Base-by-base conservation (phyloP, 2,329 filamentous ascomycete species). In the Triangularia verruculosa region DNA sequence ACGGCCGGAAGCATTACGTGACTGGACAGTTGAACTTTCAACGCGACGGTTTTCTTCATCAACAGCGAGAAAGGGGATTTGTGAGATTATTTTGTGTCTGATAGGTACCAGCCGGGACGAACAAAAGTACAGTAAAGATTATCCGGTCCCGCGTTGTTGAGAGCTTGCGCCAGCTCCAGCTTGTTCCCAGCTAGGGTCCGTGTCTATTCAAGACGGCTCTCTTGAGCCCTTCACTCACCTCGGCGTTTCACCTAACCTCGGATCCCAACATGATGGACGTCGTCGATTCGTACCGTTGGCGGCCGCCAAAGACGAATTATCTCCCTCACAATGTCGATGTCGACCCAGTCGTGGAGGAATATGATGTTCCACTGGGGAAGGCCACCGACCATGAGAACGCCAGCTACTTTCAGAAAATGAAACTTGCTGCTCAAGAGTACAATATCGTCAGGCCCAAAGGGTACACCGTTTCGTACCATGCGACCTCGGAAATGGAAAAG, bases 401-500 rank as follows among this genome's bases (percentile, higher is more conserved):
- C 65, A 79, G 79, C 64, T 87, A 81, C 73, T 83, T 82, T 68
- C 80, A 79, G 72, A 85, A 86, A 74, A 84, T 83, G 75, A 84
- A 84, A 73, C 81, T 80, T 61, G 76, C 80, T 22, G 84, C 83
- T 24, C 78, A 83, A 64, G 80, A 84, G 59, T 83, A 91, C 76
- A 89, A 88, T 69, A 91, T 97, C 72, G 86, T 87, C 59, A 85
- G 88, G 34, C 93, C 94, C 1, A 89, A 90, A 73, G 93, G 93
- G 70, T 93, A 96, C 78, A 93, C 85, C 30, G 94, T 99, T 55
- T 97, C 94, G 9, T 98, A 93, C 78, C 95, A 99, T 76, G 92
- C 93, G 78, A 97, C 97, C 72, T 91, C 93, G 1, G 88, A 92
- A 65, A 96, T 98, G 75, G 95, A 99, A 79, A 90, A 91, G 74